Conservation (phyloP, 257 asterid genomes). For the Solanum chiquidenum region DNA sequence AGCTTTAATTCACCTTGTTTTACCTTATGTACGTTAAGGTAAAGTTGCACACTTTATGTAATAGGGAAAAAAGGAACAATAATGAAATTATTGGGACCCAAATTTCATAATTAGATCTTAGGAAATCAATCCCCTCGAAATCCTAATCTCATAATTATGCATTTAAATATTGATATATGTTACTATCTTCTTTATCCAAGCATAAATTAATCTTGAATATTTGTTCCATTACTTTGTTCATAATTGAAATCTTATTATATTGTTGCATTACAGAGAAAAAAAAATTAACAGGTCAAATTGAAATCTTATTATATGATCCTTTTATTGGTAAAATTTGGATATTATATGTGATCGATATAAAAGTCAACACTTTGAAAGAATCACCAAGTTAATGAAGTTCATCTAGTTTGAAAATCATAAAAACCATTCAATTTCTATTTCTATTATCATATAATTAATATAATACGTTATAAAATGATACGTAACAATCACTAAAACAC, state of each 20-base stretch:
- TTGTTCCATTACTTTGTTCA: neutral
- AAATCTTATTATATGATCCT: neutral
- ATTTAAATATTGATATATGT: neutral
- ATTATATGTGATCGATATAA: neutral
- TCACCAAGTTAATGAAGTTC: neutral
- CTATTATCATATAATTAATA: neutral
- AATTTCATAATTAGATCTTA: neutral
- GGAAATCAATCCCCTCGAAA: neutral
- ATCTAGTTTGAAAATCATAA: neutral
- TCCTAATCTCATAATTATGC: neutral
- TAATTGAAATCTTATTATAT: neutral
- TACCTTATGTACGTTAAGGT: slow-evolving; percentile 12
- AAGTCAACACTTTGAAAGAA: neutral
- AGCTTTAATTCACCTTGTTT: neutral
- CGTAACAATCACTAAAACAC: neutral
- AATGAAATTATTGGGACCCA: neutral
- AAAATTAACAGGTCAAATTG: neutral
- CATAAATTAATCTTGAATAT: neutral
- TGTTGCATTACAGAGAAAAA: neutral
- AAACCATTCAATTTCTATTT: neutral
- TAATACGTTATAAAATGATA: neutral
- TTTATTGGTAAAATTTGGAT: neutral
- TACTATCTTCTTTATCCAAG: neutral
- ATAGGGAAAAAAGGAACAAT: neutral
- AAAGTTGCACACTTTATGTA: slow-evolving; percentile 26